phyloP scores from a whole-genome alignment of 2,329 filamentous ascomycete genomes.

The Fusarium lyarnte region DNA sequence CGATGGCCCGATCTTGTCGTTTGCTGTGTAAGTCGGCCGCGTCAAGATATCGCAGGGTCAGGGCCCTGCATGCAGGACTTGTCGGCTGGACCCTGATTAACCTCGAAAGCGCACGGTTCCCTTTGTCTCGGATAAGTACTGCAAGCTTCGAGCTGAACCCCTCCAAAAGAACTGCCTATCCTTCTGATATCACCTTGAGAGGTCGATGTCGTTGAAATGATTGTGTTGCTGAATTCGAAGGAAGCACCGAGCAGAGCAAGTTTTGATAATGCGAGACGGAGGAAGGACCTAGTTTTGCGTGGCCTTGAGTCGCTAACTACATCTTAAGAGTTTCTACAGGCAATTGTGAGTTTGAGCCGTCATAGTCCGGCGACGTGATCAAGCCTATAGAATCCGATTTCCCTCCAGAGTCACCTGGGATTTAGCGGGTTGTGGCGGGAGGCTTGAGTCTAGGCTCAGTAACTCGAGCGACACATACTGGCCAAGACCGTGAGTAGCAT shows the following conservation, averaged over 20 bases:
- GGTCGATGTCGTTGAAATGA: neutral
- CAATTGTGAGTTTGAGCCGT: constrained; percentile 35
- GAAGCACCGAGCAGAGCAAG: neutral
- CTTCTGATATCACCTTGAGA: neutral
- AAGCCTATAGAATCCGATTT: constrained; percentile 28
- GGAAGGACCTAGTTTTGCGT: neutral
- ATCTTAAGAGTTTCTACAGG: constrained; percentile 29
- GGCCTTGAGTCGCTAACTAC: constrained; percentile 16
- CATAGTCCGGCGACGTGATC: constrained; percentile 28
- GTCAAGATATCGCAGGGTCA: constrained; percentile 9
- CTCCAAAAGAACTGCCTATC: neutral
- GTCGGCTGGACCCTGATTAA: constrained; percentile 9
- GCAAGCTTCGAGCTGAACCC: constrained; percentile 3
- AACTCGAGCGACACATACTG: constrained; percentile 27
- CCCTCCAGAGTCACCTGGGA: constrained; percentile 30
- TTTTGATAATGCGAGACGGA: neutral
- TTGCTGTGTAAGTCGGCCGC: neutral
- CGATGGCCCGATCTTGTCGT: neutral
- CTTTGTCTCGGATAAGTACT: constrained; percentile 14
- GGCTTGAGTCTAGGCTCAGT: constrained; percentile 43
- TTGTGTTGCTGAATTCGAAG: neutral
- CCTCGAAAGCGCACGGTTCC: constrained; percentile 13
- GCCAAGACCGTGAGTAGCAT: constrained; percentile 29
- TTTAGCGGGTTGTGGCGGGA: constrained; percentile 40
- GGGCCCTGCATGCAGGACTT: constrained; percentile 27